Evolutionary conservation across 805 yeast species (phyloP).

Genomic region (Candida yuanshanica): DNA sequence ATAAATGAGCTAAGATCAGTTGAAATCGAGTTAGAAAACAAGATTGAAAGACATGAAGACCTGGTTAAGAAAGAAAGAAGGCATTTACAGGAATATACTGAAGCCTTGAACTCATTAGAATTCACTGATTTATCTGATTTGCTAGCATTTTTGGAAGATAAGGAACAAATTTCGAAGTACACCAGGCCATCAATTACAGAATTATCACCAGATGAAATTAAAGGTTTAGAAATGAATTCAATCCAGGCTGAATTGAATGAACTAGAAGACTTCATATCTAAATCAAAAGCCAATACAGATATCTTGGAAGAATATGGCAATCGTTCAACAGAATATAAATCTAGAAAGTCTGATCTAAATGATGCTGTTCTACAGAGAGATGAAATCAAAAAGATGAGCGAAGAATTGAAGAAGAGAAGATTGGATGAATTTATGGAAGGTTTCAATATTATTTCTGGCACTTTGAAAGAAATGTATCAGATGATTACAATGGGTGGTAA

Average conservation of each 20-base stretch:
- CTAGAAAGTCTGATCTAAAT: slow-evolving; percentile 62
- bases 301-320: slow-evolving; percentile 70
- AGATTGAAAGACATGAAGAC: slow-evolving; percentile 50
- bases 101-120: slow-evolving; percentile 37
- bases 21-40: slow-evolving; percentile 62
- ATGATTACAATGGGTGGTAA: slow-evolving; percentile 99
- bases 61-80: slow-evolving; percentile 35
- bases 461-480: slow-evolving; percentile 94
- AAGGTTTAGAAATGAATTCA: slow-evolving; percentile 38
- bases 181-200: slow-evolving; percentile 30
- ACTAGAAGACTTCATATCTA: slow-evolving; percentile 50
- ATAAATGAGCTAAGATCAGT: slow-evolving; percentile 54
- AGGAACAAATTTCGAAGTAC: slow-evolving; percentile 26
- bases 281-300: slow-evolving; percentile 62
- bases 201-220: slow-evolving; percentile 46
- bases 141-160: slow-evolving; percentile 20
- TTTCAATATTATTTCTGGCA: slow-evolving; percentile 75
- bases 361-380: slow-evolving; percentile 65
- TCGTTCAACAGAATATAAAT: slow-evolving; percentile 57
- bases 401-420: slow-evolving; percentile 65
- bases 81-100: slow-evolving; percentile 27
- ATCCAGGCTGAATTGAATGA: slow-evolving; percentile 47
- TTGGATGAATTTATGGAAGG: slow-evolving; percentile 92
- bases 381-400: slow-evolving; percentile 50
- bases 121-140: slow-evolving; percentile 44